Evolutionary conservation across 345 rosid species (phyloP), one percentile per base, ranked within the genome.

Genomic region (Lepidium africanum): DNA sequence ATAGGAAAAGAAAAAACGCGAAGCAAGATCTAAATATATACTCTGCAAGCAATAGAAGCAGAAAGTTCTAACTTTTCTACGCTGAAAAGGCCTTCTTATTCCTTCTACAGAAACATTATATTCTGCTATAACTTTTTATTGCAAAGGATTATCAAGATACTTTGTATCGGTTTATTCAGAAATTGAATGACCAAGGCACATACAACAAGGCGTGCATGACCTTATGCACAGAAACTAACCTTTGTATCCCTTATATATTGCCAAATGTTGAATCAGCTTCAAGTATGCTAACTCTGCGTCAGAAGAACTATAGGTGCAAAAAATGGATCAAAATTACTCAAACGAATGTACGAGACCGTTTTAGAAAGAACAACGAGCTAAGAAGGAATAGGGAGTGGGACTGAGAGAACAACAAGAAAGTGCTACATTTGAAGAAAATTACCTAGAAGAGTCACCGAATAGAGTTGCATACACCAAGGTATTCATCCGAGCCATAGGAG

Each of bases 211-310:
- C 30, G 52, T 48, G 59, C 37, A 39, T 63, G 70, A 75, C 25
- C 55, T 32, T 75, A 48, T 11, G 64, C 56, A 77, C 60, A 59
- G 61, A 61, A 38, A 64, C 87, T 65, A 25, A 94, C 99, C 99
- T 87, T 89, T 79, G 66, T 91, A 87, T 77, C 99, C 99, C 75
- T 85, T 87, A 78, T 82, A 83, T 65, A 75, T 75, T 10, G 97
- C 97, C 80, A 94, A 75, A 77, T 94, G 87, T 74, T 87, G 96
- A 63, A 89, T 81, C 70, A 94, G 99, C 87, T 94, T 94, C 80
- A 86, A 85, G 65, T 89, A 81, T 41, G 88, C 96, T 73, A 91
- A 76, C 74, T 92, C 96, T 63, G 82, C 88, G 78, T 94, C 99
- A 54, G 91, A 85, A 71, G 87, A 85, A 78, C 99, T 94, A 70